phyloP scores from a whole-genome alignment of 345 rosid genomes.

The Eucalyptus polybractea region DNA sequence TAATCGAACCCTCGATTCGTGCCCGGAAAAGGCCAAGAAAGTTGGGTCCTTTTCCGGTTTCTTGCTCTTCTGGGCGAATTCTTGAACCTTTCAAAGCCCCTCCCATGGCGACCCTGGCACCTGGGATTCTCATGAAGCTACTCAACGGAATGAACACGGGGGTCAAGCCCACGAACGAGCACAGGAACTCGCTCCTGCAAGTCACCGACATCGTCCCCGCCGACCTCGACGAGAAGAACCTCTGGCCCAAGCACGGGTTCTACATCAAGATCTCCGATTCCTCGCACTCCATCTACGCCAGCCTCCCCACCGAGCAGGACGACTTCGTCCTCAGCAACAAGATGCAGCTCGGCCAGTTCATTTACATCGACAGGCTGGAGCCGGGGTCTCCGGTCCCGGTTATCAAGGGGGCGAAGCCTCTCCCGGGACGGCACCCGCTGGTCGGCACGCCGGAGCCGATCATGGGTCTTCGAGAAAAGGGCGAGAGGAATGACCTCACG shows the following conservation, averaged over 20 bases:
- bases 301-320: slow-evolving; percentile 77
- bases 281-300: slow-evolving; percentile 80
- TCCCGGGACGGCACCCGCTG: slow-evolving; percentile 87
- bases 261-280: slow-evolving; percentile 89
- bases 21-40: background rate
- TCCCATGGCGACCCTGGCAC: slow-evolving; percentile 54
- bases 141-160: slow-evolving; percentile 83
- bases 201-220: slow-evolving; percentile 92
- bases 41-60: background rate
- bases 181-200: slow-evolving; percentile 79
- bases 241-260: slow-evolving; percentile 86
- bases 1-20: background rate
- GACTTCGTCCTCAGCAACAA: slow-evolving; percentile 77
- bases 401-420: slow-evolving; percentile 67
- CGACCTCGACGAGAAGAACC: slow-evolving; percentile 88
- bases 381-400: slow-evolving; percentile 92
- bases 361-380: slow-evolving; percentile 74
- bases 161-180: slow-evolving; percentile 72
- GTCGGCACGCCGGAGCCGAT: slow-evolving; percentile 85
- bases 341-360: slow-evolving; percentile 93
- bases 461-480: slow-evolving; percentile 50
- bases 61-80: background rate
- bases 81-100: background rate
- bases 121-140: slow-evolving; percentile 70
- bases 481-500: slow-evolving; percentile 17